These are phyloP conservation scores for Metarhizium guizhouense DNA, from an alignment of 2,329 filamentous ascomycete genomes.

Conservation along the genomic window DNA sequence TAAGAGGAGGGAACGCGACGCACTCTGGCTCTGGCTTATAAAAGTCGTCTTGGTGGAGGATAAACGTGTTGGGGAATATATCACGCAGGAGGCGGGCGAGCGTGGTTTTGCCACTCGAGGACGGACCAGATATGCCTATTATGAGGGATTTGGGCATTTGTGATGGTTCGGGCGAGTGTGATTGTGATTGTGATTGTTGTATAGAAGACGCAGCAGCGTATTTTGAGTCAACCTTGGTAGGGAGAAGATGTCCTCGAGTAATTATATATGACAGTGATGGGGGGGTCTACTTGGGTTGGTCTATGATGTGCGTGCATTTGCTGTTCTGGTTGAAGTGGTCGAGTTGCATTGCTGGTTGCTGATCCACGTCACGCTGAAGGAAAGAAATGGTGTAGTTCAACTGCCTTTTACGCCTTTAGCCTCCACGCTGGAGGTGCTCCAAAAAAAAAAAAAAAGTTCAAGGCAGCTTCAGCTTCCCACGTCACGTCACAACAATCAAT, in stretches of 20 bases:
- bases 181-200: not conserved
- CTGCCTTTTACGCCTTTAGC: no score
- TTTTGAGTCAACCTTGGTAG: no score
- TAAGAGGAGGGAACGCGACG: constrained; percentile 13
- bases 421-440: no score
- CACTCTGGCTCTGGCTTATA: constrained; percentile 72
- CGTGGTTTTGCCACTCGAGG: constrained; percentile 91
- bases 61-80: constrained; percentile 69
- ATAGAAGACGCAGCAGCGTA: not conserved
- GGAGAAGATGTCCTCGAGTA: no score
- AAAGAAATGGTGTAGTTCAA: not conserved
- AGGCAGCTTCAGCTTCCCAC: no score
- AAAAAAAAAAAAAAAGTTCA: not conserved
- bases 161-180: not conserved
- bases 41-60: constrained; percentile 95
- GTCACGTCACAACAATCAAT: no score
- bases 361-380: not conserved
- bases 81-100: constrained; percentile 75
- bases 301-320: no score
- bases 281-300: no score
- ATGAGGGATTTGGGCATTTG: constrained; percentile 43
- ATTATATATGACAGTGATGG: no score
- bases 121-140: constrained; percentile 79
- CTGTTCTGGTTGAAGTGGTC: no score
- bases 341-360: not conserved